Conservation (phyloP, 1,284 basidiomycete genomes). For the Trametes hirsuta region DNA sequence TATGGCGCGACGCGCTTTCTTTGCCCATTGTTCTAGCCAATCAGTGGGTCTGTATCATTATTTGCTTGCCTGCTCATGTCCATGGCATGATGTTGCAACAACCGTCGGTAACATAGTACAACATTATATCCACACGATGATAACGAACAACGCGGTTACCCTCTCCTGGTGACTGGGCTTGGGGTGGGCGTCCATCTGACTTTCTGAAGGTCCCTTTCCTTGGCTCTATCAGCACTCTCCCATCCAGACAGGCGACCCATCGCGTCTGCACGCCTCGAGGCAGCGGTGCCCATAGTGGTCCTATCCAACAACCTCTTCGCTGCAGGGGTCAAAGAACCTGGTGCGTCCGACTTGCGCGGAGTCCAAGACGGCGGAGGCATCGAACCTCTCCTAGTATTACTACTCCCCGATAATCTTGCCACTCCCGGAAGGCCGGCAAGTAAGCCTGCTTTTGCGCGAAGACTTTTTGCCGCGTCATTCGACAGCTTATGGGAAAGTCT, state of each 20-base stretch:
- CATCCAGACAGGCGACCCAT: constrained; percentile 68
- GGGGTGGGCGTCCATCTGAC: constrained; percentile 86
- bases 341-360: constrained; percentile 62
- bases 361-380: constrained; percentile 79
- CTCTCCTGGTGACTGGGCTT: constrained; percentile 40
- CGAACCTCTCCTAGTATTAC: constrained; percentile 42
- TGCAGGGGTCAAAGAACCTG: constrained; percentile 81
- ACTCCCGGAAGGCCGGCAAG: constrained; percentile 41
- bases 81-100: not conserved
- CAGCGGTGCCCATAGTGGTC: constrained; percentile 63
- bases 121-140: not conserved
- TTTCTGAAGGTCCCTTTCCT: constrained; percentile 62
- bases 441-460: constrained; percentile 70
- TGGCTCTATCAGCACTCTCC: constrained; percentile 46
- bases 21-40: not conserved
- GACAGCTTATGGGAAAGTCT: constrained; percentile 79
- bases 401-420: constrained; percentile 40
- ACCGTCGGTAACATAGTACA: not conserved
- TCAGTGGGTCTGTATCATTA: constrained; percentile 15
- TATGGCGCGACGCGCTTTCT: not conserved
- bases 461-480: constrained; percentile 66
- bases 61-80: constrained; percentile 1
- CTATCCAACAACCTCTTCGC: constrained; percentile 75
- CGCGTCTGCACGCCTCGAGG: constrained; percentile 64
- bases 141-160: constrained; percentile 18